phyloP scores from a whole-genome alignment of 202 grass and related monocot genomes.

The Hordeum pubiflorum region DNA sequence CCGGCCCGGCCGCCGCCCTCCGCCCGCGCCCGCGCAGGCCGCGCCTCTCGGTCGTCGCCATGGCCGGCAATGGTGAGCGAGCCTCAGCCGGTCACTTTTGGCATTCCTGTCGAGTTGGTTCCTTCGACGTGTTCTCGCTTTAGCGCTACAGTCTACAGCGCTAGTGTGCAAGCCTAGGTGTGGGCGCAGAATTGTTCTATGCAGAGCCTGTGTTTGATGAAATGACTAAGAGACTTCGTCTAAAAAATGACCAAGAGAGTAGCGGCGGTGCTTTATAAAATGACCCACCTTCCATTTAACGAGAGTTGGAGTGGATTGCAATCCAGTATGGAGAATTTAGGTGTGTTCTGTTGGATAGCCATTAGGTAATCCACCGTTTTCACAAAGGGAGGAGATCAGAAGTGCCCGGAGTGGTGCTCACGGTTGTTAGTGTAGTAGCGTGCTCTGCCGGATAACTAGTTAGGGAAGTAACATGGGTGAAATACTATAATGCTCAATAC shows the following conservation, averaged over 20 bases:
- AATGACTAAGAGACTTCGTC: constrained; percentile 19
- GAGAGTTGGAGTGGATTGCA: background rate
- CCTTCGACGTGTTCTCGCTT: background rate
- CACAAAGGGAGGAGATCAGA: background rate
- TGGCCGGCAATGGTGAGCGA: constrained; percentile 61
- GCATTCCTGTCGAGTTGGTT: background rate
- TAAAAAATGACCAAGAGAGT: background rate
- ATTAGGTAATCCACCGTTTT: background rate
- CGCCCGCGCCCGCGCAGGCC: constrained; percentile 35
- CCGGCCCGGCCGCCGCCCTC: constrained; percentile 10
- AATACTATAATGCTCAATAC: background rate
- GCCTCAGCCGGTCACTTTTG: background rate
- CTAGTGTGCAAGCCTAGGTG: background rate
- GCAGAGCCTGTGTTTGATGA: constrained; percentile 33
- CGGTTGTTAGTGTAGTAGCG: background rate
- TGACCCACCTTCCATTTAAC: background rate
- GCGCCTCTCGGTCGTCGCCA: constrained; percentile 60
- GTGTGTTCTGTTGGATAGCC: background rate
- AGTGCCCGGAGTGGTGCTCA: background rate
- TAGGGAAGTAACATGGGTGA: background rate
- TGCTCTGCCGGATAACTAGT: background rate
- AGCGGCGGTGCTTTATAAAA: background rate
- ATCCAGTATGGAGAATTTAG: background rate
- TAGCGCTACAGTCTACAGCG: background rate
- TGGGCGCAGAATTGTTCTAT: background rate